A percentile compares a stretch with the other conserved stretches of the same genome.
Evolutionary conservation across 352 stramenopile species (phyloP).

Genomic region (Globisporangium splendens): DNA sequence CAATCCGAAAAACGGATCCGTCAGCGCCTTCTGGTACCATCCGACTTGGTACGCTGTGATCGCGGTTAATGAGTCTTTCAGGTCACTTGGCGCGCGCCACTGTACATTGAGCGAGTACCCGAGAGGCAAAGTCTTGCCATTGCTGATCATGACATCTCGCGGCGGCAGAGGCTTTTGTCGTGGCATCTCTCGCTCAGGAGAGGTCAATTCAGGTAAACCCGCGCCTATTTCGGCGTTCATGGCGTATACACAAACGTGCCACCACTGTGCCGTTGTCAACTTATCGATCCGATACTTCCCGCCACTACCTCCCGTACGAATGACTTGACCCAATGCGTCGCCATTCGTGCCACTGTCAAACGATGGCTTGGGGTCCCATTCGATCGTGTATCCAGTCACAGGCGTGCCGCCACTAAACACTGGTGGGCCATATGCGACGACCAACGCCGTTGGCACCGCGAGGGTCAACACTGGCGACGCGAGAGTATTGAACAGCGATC

Average conservation of each 20-base stretch:
- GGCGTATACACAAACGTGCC: slow-evolving; percentile 71
- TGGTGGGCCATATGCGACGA: slow-evolving; percentile 78
- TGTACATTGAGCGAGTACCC: slow-evolving; percentile 50
- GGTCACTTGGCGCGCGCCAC: slow-evolving; percentile 39
- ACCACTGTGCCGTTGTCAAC: slow-evolving; percentile 41
- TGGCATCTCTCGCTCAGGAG: slow-evolving; percentile 59
- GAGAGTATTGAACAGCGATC: slow-evolving; percentile 59
- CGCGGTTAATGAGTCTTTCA: slow-evolving; percentile 4
- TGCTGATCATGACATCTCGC: slow-evolving; percentile 29
- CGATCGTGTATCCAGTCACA: slow-evolving; percentile 88
- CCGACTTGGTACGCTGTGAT: slow-evolving; percentile 54
- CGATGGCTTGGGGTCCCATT: slow-evolving; percentile 78
- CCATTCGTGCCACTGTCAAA: slow-evolving; percentile 76
- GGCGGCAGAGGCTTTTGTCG: slow-evolving; percentile 45
- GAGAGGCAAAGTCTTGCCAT: slow-evolving; percentile 29
- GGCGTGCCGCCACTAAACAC: slow-evolving; percentile 83
- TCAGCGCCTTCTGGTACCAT: slow-evolving; percentile 60
- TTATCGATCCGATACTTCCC: slow-evolving; percentile 45
- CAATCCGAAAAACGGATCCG: slow-evolving; percentile 55
- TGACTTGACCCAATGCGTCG: slow-evolving; percentile 41
- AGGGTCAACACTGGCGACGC: slow-evolving; percentile 65
- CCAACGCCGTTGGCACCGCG: slow-evolving; percentile 58
- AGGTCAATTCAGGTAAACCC: slow-evolving; percentile 35
- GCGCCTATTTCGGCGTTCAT: slow-evolving; percentile 55
- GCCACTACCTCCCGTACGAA: slow-evolving; percentile 19